Evolutionary conservation across 2,329 filamentous ascomycete genomes (phyloP), one percentile per base, ranked within the genome.

Genomic region (Colletotrichum eremochloae): DNA sequence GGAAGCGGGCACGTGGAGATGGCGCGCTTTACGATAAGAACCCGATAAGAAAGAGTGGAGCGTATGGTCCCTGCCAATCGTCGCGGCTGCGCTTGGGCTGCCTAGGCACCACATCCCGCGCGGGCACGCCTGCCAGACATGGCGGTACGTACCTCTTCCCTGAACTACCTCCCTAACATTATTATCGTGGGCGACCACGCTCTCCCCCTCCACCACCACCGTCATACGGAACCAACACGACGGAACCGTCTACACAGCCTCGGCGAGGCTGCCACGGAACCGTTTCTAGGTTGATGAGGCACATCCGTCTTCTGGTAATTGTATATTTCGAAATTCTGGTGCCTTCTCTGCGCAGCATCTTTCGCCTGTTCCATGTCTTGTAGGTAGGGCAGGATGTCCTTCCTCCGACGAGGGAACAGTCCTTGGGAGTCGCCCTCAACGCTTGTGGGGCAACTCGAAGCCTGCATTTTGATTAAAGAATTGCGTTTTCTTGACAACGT

Each of bases 71-170:
- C 58, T 57, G 57, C 20, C n/a, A n/a, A 31, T 63, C 66, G 40
- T 31, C 60, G 67, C 67, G 67, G 63, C 68, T 63, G 68, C 69
- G 65, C 66, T 64, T 72, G 60, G 66, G 66, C 55, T 64, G 46
- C 69, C 69, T 72, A 24, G 24, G 24, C 24, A 24, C 60, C 70
- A 63, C 58, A 52, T 20, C 33, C 38, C 24, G 24, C 24, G 24
- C 24, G 24, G 24, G 24, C 24, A 24, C 24, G 24, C 31, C 38
- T 58, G 50, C n/a, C 63, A 61, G n/a, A 12, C 44, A 5, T 2
- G 42, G 9, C 2, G 42, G 53, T 63, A 68, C 69, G 65, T 72
- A 36, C 36, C 58, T 29, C 15, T 46, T 8, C 20, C 20, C 36
- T 52, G 24, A 48, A n/a, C 33, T 29, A 33, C n/a, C 40, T 24